phyloP scores from a whole-genome alignment of 225 moss, liverwort and hornwort species.

The Sphagnum tenellum region DNA sequence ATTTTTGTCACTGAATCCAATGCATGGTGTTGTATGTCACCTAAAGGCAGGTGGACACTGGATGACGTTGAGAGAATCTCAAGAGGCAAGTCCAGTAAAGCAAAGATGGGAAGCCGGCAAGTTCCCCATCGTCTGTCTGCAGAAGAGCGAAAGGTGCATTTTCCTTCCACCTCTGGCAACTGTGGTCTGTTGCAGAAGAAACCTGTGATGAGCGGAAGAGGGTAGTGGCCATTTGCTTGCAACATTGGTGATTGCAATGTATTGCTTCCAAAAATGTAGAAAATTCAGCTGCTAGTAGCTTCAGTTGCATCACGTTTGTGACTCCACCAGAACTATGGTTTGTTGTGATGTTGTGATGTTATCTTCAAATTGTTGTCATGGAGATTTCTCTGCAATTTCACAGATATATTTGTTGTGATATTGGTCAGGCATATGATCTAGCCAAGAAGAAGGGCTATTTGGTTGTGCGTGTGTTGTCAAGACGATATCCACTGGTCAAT shows the following conservation, averaged over 20 bases:
- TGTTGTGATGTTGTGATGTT: neutral
- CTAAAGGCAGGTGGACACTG: constrained; percentile 70
- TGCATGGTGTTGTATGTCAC: neutral
- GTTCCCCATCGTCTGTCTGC: constrained; percentile 92
- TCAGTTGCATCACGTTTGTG: neutral
- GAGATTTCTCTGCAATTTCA: neutral
- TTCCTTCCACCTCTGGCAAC: neutral
- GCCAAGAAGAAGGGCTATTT: constrained; percentile 86
- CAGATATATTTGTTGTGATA: constrained; percentile 9
- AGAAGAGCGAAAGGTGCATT: constrained; percentile 68
- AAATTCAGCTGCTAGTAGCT: neutral
- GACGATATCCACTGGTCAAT: constrained; percentile 81
- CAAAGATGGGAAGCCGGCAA: constrained; percentile 72
- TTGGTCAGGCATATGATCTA: constrained; percentile 50
- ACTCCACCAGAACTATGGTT: no score
- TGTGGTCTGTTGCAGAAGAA: neutral
- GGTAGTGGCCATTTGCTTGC: neutral
- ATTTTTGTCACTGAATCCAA: no score
- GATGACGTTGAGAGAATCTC: constrained; percentile 93
- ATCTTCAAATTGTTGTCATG: neutral
- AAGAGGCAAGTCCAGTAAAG: constrained; percentile 72
- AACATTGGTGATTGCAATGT: neutral
- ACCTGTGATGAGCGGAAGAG: neutral
- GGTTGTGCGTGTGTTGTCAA: constrained; percentile 49
- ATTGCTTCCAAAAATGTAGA: neutral